Evolutionary conservation across 2,329 filamentous ascomycete species (phyloP), one percentile per base, ranked within the genome.

Genomic region (Mariannaea elegans): DNA sequence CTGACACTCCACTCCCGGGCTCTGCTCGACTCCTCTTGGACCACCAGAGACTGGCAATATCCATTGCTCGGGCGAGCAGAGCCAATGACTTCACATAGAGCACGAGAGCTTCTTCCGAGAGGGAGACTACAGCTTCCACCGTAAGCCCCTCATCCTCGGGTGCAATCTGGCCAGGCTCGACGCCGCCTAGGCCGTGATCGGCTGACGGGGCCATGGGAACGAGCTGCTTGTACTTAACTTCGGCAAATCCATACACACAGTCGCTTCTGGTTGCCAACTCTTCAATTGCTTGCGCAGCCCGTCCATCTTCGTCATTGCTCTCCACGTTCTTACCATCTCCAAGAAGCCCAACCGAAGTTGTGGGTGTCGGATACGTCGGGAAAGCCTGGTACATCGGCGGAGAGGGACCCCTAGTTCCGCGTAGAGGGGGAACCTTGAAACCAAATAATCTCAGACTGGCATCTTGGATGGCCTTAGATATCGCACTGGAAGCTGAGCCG

Each of bases 201-300:
- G 85, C 86, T 0, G 91, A 94, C 1, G 94, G 95, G 1, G 92
- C 88, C 42, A 95, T 80, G 3, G 95, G 95, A 48, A 97, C 87
- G n/a, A 99, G 84, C 76, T 99, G 95, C 76, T 96, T 95, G 78
- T 96, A 97, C 77, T 99, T 99, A 72, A 99, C 94, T 78, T 99
- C 94, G 6, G 95, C 95, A 76, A 99, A 98, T 3, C 94, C 94
- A 74, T 94, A 99, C 3, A 99, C 94, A 44, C 97, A 95, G 75
- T 99, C 94, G 72, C 94, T 97, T 36, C 94, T 86, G 29, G 93
- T 95, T 2, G 95, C 95, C 65, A 92, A 90, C 69, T 98, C 94
- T 75, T 99, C 94, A 57, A 98, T 93, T 42, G 87, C 85, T 71
- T 93, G 90, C 2, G 94, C 88, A 38, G 91, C 88, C 64, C 86